These are phyloP conservation scores for Yarrowia divulgata DNA, from an alignment of 805 yeast species.

Conservation along the genomic window DNA sequence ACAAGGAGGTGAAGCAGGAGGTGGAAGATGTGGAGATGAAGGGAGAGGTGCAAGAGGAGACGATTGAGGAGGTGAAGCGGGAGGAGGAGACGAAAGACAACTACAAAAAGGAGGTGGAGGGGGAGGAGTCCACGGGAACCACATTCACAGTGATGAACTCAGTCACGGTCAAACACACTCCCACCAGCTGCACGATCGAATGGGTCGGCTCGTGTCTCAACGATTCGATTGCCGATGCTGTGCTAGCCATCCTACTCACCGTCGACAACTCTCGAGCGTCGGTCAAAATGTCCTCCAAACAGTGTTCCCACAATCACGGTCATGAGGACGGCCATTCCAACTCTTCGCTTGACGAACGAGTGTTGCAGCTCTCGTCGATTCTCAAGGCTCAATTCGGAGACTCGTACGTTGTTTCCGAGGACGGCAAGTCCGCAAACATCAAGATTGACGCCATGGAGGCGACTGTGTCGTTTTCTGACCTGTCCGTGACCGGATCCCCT, in stretches of 20 bases:
- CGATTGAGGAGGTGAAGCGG: not conserved
- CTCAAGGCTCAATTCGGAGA: conserved; percentile 90
- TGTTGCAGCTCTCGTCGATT: conserved; percentile 56
- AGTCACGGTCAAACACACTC: conserved; percentile 59
- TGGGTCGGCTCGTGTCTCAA: conserved; percentile 91
- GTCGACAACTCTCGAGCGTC: conserved; percentile 96
- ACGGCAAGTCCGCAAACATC: conserved; percentile 60
- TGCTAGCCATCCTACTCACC: conserved; percentile 85
- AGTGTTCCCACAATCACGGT: conserved; percentile 51
- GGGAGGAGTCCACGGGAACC: not conserved
- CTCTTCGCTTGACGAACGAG: conserved; percentile 50
- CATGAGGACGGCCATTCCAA: conserved; percentile 41
- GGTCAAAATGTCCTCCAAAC: conserved; percentile 78
- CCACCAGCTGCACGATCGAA: conserved; percentile 69
- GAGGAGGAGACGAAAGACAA: conserved; percentile 3
- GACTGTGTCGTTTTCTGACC: conserved; percentile 64
- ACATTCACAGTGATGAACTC: conserved; percentile 67
- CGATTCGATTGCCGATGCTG: conserved; percentile 93
- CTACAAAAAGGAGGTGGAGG: not conserved
- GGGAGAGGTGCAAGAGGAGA: not conserved
- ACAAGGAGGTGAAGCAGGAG: conserved; percentile 47
- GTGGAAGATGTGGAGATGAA: not conserved
- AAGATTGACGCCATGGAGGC: conserved; percentile 81
- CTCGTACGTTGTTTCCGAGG: conserved; percentile 55
- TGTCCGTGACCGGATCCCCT: conserved; percentile 75